Percentiles rank a stretch among this genome's conserved stretches.
Conservation (phyloP, 805 yeast genomes). For the Zygosaccharomyces bisporus region DNA sequence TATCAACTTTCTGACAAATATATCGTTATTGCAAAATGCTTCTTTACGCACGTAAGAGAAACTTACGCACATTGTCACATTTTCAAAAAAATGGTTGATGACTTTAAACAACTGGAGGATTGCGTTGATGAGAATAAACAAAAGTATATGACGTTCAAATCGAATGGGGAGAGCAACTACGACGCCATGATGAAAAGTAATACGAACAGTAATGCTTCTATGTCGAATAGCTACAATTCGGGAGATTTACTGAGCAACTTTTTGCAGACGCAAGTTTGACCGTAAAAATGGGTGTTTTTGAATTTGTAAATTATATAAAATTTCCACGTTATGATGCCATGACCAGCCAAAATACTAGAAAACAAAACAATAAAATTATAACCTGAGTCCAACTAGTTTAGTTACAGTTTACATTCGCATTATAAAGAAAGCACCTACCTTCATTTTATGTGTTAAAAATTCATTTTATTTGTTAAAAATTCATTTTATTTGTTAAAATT, state of each 20-base stretch:
- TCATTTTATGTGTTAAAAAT: no score
- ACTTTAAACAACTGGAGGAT: slow-evolving; percentile 23
- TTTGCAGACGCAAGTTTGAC: slow-evolving; percentile 8
- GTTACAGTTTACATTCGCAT: neutral
- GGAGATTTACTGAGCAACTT: slow-evolving; percentile 9
- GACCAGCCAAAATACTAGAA: neutral
- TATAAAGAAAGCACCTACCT: neutral
- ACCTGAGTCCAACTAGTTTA: neutral
- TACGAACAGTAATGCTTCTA: slow-evolving; percentile 1
- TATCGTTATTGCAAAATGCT: slow-evolving; percentile 28
- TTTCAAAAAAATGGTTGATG: slow-evolving; percentile 27
- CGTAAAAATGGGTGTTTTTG: neutral
- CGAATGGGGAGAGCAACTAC: neutral
- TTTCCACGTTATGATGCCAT: neutral
- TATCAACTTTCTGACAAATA: slow-evolving; percentile 32
- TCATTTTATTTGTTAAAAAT: no score
- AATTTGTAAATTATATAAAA: neutral
- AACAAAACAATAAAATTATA: neutral
- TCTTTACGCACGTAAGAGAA: slow-evolving; percentile 24
- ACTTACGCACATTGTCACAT: slow-evolving; percentile 29
- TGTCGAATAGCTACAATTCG: slow-evolving; percentile 6
- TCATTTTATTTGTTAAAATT: neutral
- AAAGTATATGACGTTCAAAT: neutral
- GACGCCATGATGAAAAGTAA: neutral
- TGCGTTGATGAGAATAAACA: slow-evolving; percentile 16